phyloP scores from a whole-genome alignment of 768 basidiomycete genomes.

The Cyathus striatus region DNA sequence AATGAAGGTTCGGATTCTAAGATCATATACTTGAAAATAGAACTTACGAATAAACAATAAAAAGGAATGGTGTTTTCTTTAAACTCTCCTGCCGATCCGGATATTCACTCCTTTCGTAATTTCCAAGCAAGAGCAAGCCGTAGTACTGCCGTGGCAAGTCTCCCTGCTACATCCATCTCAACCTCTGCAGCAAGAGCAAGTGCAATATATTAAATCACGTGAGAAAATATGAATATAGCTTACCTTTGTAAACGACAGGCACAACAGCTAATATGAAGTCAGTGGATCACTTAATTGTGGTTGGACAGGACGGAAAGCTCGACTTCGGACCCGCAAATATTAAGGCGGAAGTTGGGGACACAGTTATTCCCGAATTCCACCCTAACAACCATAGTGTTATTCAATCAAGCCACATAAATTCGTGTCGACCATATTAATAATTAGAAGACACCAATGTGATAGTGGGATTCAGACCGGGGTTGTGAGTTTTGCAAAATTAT shows the following conservation, averaged over 20 bases:
- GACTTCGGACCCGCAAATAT: constrained; percentile 40
- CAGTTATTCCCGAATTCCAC: constrained; percentile 42
- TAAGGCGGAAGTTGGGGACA: constrained; percentile 41
- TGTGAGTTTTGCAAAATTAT: constrained; percentile 18
- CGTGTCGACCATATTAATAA: constrained; percentile 36
- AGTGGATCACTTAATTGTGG: constrained; percentile 32
- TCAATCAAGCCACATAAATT: constrained; percentile 32
- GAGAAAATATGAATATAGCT: background rate
- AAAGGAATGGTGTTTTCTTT: background rate
- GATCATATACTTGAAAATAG: background rate
- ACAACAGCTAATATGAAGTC: background rate
- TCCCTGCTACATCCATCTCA: background rate
- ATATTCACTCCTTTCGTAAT: background rate
- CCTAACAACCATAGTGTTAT: constrained; percentile 47
- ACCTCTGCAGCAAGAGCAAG: background rate
- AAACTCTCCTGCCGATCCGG: background rate
- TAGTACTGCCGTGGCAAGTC: background rate
- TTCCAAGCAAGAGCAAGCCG: background rate
- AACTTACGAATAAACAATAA: background rate
- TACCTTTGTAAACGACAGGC: background rate
- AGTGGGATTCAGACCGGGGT: constrained; percentile 43
- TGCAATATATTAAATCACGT: background rate
- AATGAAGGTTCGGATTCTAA: background rate
- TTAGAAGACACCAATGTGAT: constrained; percentile 40
- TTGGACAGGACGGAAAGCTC: constrained; percentile 33